phyloP scores from a whole-genome alignment of 2,329 filamentous ascomycete species.

The Phialophora macrospora region DNA sequence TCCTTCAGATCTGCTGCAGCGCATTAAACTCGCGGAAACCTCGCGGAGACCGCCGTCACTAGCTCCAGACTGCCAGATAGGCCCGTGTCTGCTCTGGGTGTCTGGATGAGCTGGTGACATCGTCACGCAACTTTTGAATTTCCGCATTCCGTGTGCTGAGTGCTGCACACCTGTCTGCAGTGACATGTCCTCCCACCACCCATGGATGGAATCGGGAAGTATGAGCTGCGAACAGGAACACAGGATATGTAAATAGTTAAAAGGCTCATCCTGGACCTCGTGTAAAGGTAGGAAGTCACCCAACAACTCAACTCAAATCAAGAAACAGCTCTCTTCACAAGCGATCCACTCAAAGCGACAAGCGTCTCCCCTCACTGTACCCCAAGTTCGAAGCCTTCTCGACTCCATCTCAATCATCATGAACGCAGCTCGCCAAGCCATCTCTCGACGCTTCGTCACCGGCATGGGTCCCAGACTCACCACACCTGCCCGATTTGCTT shows the following conservation, averaged over 20 bases:
- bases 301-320: conserved; percentile 3
- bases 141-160: conserved; percentile 4
- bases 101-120: conserved; percentile 24
- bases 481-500: conserved; percentile 29
- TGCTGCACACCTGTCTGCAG: conserved; percentile 21
- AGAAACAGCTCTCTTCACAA: neutral
- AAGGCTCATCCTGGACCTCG: conserved; percentile 10
- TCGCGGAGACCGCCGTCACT: conserved; percentile 16
- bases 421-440: conserved; percentile 32
- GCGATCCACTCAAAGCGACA: neutral
- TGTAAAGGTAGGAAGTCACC: neutral
- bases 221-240: neutral
- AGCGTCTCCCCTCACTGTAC: neutral
- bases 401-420: conserved; percentile 20
- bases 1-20: neutral
- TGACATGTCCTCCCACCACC: neutral
- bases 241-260: conserved; percentile 4
- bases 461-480: conserved; percentile 30
- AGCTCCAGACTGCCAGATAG: neutral
- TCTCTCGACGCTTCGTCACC: conserved; percentile 27
- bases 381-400: neutral
- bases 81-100: neutral
- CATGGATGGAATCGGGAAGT: conserved; percentile 16
- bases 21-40: neutral
- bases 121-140: conserved; percentile 19